Percentiles rank a stretch among this genome's conserved stretches.
These are phyloP conservation scores for Kazachstania africana DNA, from an alignment of 805 yeast species.

Conservation along the genomic window DNA sequence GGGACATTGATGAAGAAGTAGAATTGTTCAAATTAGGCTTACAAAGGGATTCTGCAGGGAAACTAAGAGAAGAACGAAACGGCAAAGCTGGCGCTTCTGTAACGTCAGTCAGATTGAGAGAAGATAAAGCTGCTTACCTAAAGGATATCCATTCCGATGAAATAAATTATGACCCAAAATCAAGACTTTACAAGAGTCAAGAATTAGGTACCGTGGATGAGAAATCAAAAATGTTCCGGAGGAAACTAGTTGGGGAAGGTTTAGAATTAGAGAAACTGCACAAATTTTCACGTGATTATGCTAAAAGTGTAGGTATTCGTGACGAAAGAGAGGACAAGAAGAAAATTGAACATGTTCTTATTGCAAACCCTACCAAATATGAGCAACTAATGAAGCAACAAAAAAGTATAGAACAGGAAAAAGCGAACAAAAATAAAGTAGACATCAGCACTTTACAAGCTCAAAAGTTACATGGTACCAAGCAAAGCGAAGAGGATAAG, in stretches of 20 bases:
- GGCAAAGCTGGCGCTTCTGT: slow-evolving; percentile 6
- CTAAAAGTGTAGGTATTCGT: slow-evolving; percentile 21
- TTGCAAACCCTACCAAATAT: slow-evolving; percentile 27
- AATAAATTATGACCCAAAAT: slow-evolving; percentile 42
- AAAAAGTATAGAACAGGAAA: slow-evolving; percentile 1
- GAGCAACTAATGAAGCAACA: slow-evolving; percentile 15
- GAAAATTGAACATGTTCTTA: slow-evolving; percentile 21
- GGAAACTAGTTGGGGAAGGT: slow-evolving; percentile 47
- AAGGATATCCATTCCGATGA: slow-evolving; percentile 37
- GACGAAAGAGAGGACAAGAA: slow-evolving; percentile 18
- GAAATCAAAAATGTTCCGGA: slow-evolving; percentile 37
- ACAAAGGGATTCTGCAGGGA: slow-evolving; percentile 13
- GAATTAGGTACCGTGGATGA: slow-evolving; percentile 27
- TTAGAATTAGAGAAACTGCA: slow-evolving; percentile 37
- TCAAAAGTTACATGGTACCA: slow-evolving; percentile 12
- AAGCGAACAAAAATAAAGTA: not conserved
- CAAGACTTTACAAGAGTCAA: slow-evolving; percentile 30
- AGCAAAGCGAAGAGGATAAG: slow-evolving; percentile 10
- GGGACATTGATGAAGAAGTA: slow-evolving; percentile 34
- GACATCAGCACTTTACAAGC: slow-evolving; percentile 8
- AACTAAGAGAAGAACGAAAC: slow-evolving; percentile 12
- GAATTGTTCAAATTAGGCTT: slow-evolving; percentile 33
- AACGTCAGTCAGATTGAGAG: slow-evolving; percentile 46
- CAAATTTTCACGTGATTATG: slow-evolving; percentile 37
- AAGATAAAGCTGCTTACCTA: slow-evolving; percentile 65